Percentiles rank a stretch among this genome's conserved stretches.
These are phyloP conservation scores for Neurospora pannonica DNA, from an alignment of 495 filamentous ascomycete genomes.

Conservation along the genomic window DNA sequence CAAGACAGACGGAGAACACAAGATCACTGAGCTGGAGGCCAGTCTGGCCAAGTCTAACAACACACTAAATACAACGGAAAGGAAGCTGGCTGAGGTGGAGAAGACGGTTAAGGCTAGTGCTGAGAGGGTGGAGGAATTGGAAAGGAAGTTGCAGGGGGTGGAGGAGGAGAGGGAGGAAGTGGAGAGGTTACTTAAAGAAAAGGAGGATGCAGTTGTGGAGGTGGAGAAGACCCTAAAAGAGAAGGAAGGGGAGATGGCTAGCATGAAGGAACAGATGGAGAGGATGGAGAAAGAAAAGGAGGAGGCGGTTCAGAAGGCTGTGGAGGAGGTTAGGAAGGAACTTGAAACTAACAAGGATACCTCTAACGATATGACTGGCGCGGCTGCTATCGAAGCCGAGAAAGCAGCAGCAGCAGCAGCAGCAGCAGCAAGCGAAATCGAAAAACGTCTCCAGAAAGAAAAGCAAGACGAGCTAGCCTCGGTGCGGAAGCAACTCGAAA, in stretches of 20 bases:
- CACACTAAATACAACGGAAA: not conserved
- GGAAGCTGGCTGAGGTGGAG: slow-evolving; percentile 5
- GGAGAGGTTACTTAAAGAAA: slow-evolving; percentile 11
- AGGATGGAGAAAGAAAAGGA: slow-evolving; percentile 10
- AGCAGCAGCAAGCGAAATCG: not conserved
- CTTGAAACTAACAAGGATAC: not conserved
- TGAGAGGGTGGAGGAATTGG: not conserved
- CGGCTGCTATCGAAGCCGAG: not conserved
- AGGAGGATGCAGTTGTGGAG: not conserved
- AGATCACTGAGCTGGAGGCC: slow-evolving; percentile 9
- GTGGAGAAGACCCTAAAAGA: slow-evolving; percentile 6
- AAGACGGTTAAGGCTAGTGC: not conserved
- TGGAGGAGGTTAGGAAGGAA: slow-evolving; percentile 4
- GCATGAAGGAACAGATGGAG: slow-evolving; percentile 7
- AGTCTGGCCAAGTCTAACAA: not conserved
- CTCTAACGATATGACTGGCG: not conserved
- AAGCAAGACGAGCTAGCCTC: not conserved
- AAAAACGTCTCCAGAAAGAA: not conserved
- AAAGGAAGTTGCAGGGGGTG: not conserved
- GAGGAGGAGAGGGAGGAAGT: slow-evolving; percentile 6
- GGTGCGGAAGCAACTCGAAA: not conserved
- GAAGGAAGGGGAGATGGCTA: slow-evolving; percentile 2
- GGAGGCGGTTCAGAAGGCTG: slow-evolving; percentile 15
- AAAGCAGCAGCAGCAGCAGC: not conserved
- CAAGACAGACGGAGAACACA: slow-evolving; percentile 24